Base-by-base conservation (phyloP, 1,139 yeast species). In the Blastobotrys persicus region DNA sequence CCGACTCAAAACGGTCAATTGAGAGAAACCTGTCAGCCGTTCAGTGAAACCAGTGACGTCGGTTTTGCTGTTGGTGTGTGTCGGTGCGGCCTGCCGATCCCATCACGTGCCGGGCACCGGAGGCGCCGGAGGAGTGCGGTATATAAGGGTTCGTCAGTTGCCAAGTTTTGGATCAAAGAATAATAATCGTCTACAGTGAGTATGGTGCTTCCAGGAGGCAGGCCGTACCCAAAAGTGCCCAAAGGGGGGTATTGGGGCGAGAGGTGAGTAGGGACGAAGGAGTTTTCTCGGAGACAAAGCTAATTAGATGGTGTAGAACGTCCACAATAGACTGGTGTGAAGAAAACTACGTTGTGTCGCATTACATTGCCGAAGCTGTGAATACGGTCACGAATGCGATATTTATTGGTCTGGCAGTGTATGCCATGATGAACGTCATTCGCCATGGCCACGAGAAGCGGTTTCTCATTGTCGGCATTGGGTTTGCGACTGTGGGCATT, bases 271-370 rank as follows among this genome's bases (percentile, higher is more conserved):
- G 2, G 18, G n/a, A 20, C 28, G 14, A n/a, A 2, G 12, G 14
- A n/a, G 38, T n/a, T n/a, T n/a, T n/a, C n/a, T n/a, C n/a, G n/a
- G n/a, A n/a, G n/a, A n/a, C n/a, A 14, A 16, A 4, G 32, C 43
- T 46, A 28, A 40, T 42, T 9, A 28, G 31, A 3, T 11, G 13
- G 20, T 28, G 33, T 42, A 62, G 66, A 38, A 72, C 75, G 2
- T 62, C 95, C 31, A 88, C 96, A 28, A 89, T 89, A 48, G 97
- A 89, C 63, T 89, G 97, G 97, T 89, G 97, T 69, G 97, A 89
- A 67, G 97, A 89, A 65, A 91, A 89, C 70, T 89, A 89, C 64
- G 92, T 88, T 9, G 86, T 89, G 7, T 78, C 91, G n/a, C 75
- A 75, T 16, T 89, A 85, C 61, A 75, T 89, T 48, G 96, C 96